phyloP scores from a whole-genome alignment of 73 alveolate genomes.

The Paramecium pentaurelia region DNA sequence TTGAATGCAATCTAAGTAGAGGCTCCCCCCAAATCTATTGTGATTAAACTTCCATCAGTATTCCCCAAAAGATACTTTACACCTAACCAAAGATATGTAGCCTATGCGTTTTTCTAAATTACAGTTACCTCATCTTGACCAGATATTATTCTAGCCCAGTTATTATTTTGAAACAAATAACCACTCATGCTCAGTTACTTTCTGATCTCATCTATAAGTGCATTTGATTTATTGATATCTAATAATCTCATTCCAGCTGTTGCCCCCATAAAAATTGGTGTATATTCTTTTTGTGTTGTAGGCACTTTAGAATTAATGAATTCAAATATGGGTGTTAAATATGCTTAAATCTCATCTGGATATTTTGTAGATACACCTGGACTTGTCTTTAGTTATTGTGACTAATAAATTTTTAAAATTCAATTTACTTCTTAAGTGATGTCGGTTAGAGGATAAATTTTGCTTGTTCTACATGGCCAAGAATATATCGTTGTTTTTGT shows the following conservation, averaged over 20 bases:
- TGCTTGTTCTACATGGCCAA: conserved; percentile 45
- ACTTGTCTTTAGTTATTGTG: neutral
- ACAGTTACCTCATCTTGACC: conserved; percentile 57
- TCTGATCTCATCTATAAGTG: conserved; percentile 2
- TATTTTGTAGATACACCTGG: neutral
- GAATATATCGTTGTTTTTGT: conserved; percentile 42
- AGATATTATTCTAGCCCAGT: conserved; percentile 54
- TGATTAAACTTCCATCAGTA: neutral
- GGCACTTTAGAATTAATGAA: conserved; percentile 6
- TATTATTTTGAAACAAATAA: neutral
- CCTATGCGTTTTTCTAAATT: neutral
- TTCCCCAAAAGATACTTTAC: neutral
- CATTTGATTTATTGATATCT: conserved; percentile 17
- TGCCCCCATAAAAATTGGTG: conserved; percentile 57
- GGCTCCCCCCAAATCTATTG: conserved; percentile 55
- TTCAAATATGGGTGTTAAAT: neutral
- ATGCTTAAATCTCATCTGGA: neutral
- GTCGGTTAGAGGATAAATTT: conserved; percentile 24
- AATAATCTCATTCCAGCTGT: conserved; percentile 64
- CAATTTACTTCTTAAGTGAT: neutral
- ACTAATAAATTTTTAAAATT: neutral
- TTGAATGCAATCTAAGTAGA: conserved; percentile 48
- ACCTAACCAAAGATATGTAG: conserved; percentile 7
- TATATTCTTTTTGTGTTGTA: neutral
- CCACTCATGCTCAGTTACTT: neutral